A percentile compares a stretch with the other conserved stretches of the same genome.
These are phyloP conservation scores for Linnemannia schmuckeri DNA, from an alignment of 192 early-diverging fungal genomes.

Conservation along the genomic window DNA sequence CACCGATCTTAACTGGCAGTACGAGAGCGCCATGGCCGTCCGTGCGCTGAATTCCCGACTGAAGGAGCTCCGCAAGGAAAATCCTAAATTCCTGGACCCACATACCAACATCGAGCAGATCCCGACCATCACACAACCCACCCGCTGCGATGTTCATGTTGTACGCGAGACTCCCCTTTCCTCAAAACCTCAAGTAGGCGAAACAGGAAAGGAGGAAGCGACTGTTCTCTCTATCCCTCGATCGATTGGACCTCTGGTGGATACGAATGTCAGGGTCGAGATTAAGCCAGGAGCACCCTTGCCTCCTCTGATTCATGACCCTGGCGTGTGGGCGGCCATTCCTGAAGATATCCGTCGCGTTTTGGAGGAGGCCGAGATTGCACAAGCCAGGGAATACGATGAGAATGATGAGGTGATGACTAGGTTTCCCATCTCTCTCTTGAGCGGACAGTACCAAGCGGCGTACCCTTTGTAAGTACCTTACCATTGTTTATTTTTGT, in stretches of 20 bases:
- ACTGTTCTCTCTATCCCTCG: conserved; percentile 22
- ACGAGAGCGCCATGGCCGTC: conserved; percentile 65
- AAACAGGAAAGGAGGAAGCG: not conserved
- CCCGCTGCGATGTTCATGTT: conserved; percentile 33
- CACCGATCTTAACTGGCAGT: conserved; percentile 63
- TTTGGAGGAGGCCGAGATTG: conserved; percentile 30
- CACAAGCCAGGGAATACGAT: conserved; percentile 5
- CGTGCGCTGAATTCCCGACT: conserved; percentile 66
- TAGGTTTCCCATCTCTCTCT: conserved; percentile 65
- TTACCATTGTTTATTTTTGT: not conserved
- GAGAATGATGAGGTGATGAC: conserved; percentile 46
- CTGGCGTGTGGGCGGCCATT: conserved; percentile 54
- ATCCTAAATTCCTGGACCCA: conserved; percentile 66
- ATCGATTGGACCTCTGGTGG: conserved; percentile 30
- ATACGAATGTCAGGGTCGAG: conserved; percentile 15
- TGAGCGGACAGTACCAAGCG: conserved; percentile 65
- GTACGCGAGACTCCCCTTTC: not conserved
- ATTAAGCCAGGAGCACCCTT: conserved; percentile 29
- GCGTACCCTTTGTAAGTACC: conserved; percentile 62
- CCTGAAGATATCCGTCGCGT: conserved; percentile 55
- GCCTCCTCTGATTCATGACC: conserved; percentile 41
- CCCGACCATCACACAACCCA: conserved; percentile 64
- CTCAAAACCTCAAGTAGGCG: not conserved
- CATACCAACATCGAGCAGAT: conserved; percentile 71
- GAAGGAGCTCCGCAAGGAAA: conserved; percentile 55